phyloP scores from a whole-genome alignment of 208 protist species.

The Trypanosoma boissoni region DNA sequence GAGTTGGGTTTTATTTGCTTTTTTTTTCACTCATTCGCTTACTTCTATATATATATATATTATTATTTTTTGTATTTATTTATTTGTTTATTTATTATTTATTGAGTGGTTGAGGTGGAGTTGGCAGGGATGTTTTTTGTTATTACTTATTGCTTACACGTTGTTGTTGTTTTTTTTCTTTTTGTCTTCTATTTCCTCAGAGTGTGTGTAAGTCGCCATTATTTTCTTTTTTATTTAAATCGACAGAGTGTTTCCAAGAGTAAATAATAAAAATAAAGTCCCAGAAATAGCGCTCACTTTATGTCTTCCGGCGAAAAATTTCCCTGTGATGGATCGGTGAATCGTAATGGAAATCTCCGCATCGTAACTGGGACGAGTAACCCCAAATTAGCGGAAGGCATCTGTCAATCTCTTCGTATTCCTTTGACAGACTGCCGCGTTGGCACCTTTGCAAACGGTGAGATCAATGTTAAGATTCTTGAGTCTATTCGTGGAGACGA shows the following conservation, averaged over 20 bases:
- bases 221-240: too few relatives aligned
- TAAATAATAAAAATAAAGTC: too few relatives aligned
- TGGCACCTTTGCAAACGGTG: conserved; percentile 84
- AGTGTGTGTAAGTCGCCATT: too few relatives aligned
- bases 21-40: neutral
- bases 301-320: neutral
- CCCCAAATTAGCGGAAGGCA: conserved; percentile 79
- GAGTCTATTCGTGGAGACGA: conserved; percentile 91
- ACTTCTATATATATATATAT: neutral
- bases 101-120: too few relatives aligned
- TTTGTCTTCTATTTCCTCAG: conserved; percentile 12
- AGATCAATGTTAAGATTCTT: conserved; percentile 84
- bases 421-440: conserved; percentile 67
- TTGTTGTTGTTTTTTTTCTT: conserved; percentile 19
- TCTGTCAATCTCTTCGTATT: conserved; percentile 73
- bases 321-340: conserved; percentile 14
- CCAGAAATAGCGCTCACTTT: neutral
- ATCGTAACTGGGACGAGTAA: conserved; percentile 86
- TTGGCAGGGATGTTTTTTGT: neutral
- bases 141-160: neutral
- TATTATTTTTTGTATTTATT: neutral
- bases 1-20: too few relatives aligned
- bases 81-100: conserved; percentile 2
- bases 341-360: conserved; percentile 67
- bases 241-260: too few relatives aligned